Conservation (phyloP, 73 alveolate species). For the Stentor roeselii region DNA sequence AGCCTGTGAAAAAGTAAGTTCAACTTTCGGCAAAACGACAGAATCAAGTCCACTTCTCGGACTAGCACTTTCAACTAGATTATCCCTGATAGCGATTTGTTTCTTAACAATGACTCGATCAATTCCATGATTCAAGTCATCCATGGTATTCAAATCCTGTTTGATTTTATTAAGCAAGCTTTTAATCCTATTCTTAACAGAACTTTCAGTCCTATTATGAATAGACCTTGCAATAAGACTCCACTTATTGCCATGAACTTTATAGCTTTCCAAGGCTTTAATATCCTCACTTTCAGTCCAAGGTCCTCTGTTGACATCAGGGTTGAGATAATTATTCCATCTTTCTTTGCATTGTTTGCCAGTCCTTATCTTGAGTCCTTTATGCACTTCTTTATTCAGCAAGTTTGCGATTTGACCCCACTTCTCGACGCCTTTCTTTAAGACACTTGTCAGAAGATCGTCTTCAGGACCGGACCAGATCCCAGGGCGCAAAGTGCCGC, state of each 20-base stretch:
- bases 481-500: constrained; percentile 28
- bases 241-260: constrained; percentile 81
- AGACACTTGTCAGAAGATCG: background rate
- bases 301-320: constrained; percentile 64
- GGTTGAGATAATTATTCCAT: constrained; percentile 82
- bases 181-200: constrained; percentile 68
- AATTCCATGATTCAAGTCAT: background rate
- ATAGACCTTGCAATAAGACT: constrained; percentile 65
- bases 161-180: constrained; percentile 10
- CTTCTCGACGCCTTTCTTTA: constrained; percentile 17
- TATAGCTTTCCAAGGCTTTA: constrained; percentile 55
- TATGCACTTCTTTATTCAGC: constrained; percentile 33
- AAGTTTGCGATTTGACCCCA: constrained; percentile 51
- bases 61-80: background rate
- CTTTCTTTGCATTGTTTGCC: constrained; percentile 89
- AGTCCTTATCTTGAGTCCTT: constrained; percentile 45
- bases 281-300: constrained; percentile 81
- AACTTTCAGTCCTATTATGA: constrained; percentile 79
- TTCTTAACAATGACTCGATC: constrained; percentile 2
- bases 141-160: constrained; percentile 2
- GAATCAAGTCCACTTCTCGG: constrained; percentile 8
- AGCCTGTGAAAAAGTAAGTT: too few relatives aligned
- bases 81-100: background rate
- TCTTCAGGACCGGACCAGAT: constrained; percentile 22
- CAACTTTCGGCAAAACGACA: too few relatives aligned